These are phyloP conservation scores for Chamaecrista fasciculata DNA, from an alignment of 306 rosid genomes.

Conservation along the genomic window DNA sequence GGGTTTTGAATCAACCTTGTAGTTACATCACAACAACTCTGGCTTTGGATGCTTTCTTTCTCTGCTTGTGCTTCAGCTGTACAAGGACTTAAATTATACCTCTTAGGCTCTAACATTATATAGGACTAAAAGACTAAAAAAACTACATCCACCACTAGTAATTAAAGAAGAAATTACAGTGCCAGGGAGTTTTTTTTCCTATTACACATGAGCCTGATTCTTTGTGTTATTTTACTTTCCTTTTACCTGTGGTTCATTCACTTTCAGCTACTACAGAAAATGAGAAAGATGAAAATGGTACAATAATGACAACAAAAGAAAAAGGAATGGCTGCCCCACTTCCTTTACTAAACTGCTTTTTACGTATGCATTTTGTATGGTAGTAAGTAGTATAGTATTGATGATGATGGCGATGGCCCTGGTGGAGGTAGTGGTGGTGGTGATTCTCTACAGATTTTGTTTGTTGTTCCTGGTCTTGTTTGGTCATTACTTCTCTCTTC, in stretches of 20 bases:
- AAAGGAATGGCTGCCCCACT: conserved; percentile 62
- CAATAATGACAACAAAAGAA: conserved; percentile 46
- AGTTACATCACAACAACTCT: conserved; percentile 30
- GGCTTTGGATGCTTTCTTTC: conserved; percentile 14
- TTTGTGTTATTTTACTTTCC: conserved; percentile 25
- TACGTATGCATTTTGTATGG: conserved; percentile 85
- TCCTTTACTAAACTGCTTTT: conserved; percentile 59
- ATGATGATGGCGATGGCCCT: conserved; percentile 31
- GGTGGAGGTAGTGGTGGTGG: conserved; percentile 28
- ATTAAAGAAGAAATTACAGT: conserved; percentile 41
- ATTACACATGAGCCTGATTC: conserved; percentile 35
- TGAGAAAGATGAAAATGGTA: conserved; percentile 42
- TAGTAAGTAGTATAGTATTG: conserved; percentile 69
- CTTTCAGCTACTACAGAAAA: conserved; percentile 51
- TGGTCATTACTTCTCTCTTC: conserved; percentile 43
- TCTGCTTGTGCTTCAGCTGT: conserved; percentile 47
- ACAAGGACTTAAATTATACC: conserved; percentile 50
- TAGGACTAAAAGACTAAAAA: conserved; percentile 30
- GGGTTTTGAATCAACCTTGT: conserved; percentile 40
- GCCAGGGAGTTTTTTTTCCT: conserved; percentile 33
- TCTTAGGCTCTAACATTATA: conserved; percentile 25
- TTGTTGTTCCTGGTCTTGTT: conserved; percentile 34
- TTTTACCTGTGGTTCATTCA: conserved; percentile 55
- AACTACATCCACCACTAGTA: conserved; percentile 26
- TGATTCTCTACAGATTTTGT: conserved; percentile 62